Evolutionary conservation across 2,329 filamentous ascomycete species (phyloP), one percentile per base, ranked within the genome.

Genomic region (Ophiostoma pallidulum): DNA sequence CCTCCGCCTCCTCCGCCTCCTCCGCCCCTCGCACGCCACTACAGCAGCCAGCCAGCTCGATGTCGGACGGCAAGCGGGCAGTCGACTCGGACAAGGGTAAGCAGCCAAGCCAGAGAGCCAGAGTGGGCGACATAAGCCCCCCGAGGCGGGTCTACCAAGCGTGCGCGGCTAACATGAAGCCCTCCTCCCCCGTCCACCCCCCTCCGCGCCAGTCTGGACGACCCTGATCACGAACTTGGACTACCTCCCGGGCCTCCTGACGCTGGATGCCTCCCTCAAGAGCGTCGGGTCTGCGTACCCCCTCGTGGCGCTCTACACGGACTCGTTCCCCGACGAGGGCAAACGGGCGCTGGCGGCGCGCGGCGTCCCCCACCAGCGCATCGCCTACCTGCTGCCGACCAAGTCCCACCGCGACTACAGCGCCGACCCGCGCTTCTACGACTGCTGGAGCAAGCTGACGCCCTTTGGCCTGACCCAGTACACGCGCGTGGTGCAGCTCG

Each of bases 391-490:
- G 33, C 70, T 85, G 10, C 86, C 88, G 2, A 74, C 74, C 3
- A 65, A 72, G 29, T 62, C 69, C 43, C 81, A 80, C 51, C 68
- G 66, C 53, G 81, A 86, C 66, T 94, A 80, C 69, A 75, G 71
- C 58, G 77, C 84, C 52, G 88, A 94, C 64, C 81, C 83, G 42
- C 82, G 89, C 56, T 94, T 94, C 73, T 83, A 87, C 66, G 86
- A 94, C 65, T 89, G 84, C 72, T 95, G 88, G 87, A 86, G 76
- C 64, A 95, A 94, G 67, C 77, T 95, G 24, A 77, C 82, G 14
- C 80, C 84, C 6, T 95, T 94, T 63, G 80, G 77, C 19, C 71
- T 94, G 28, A 73, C 73, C 16, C 80, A 90, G 62, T 94, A 90
- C 66, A 73, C 82, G 22, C 77, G 88, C 35, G 78, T 94, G 29